A percentile compares a stretch with the other conserved stretches of the same genome.
These are phyloP conservation scores for Collybia sordida DNA, from an alignment of 768 basidiomycete species.

Conservation along the genomic window DNA sequence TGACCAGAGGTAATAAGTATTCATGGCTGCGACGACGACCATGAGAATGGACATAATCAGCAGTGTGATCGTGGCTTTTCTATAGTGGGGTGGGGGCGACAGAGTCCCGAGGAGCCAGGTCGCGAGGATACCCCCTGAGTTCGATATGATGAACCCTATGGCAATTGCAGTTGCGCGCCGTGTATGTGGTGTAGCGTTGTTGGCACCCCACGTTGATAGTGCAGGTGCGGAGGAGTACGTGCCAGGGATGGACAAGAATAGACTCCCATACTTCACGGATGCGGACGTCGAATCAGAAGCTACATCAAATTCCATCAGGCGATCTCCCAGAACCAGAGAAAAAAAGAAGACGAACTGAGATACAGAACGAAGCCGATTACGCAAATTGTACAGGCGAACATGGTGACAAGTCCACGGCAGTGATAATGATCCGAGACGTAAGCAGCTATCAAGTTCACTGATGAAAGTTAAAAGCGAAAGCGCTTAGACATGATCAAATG, in stretches of 20 bases:
- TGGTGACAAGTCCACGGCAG: conserved; percentile 46
- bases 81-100: conserved; percentile 49
- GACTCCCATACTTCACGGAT: conserved; percentile 47
- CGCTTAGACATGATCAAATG: neutral
- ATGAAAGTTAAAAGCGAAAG: neutral
- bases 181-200: conserved; percentile 56
- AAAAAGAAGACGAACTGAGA: conserved; percentile 35
- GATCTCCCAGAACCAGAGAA: no score
- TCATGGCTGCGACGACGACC: conserved; percentile 32
- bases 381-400: conserved; percentile 41
- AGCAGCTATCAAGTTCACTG: conserved; percentile 35
- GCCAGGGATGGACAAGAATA: conserved; percentile 59
- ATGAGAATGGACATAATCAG: conserved; percentile 39
- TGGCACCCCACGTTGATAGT: conserved; percentile 57
- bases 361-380: conserved; percentile 57
- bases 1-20: conserved; percentile 35
- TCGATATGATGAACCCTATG: conserved; percentile 57
- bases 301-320: conserved; percentile 4
- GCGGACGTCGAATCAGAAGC: conserved; percentile 37
- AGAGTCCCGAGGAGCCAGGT: conserved; percentile 58
- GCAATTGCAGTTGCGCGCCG: conserved; percentile 60
- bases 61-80: conserved; percentile 42
- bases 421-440: conserved; percentile 52
- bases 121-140: conserved; percentile 57
- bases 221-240: conserved; percentile 52